Evolutionary conservation across 2,329 filamentous ascomycete species (phyloP), one percentile per base, ranked within the genome.

Genomic region (Alternaria novae-zelandiae): DNA sequence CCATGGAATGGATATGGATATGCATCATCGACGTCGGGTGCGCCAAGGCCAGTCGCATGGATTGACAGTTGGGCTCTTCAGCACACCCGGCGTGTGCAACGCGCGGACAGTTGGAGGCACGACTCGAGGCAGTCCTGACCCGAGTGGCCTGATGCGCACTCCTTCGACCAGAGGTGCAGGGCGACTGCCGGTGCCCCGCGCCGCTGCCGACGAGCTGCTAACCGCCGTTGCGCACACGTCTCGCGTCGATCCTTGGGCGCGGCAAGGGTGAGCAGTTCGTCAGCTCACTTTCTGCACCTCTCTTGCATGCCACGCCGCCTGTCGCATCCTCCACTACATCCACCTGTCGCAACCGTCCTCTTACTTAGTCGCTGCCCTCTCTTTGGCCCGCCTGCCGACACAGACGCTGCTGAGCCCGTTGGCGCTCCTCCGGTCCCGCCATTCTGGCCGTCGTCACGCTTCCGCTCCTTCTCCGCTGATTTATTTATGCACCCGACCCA

Each of bases 181-280:
- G 28, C 49, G 49, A 51, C 60, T 59, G 49, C 55, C 49, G 55
- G 30, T 44, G 49, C 55, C 60, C 60, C 60, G 55, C 55, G 23
- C 55, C 32, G 49, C 59, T 53, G 55, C 32, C 56, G 17, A 44
- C 43, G 28, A 41, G 26, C 26, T 30, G 51, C 59, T 51, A 57
- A 26, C 43, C 44, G 44, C 49, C 30, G 49, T 41, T 41, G 28
- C 30, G 28, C 45, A n/a, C 41, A 13, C 36, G 17, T 57, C 30
- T 61, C 54, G 47, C 47, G 26, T 53, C 47, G 47, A 50, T 51
- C 59, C 41, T 26, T 54, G 36, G 26, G 45, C 26, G 36, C 43
- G 44, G 32, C 36, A 41, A 26, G 28, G 20, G 28, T 36, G 23
- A 7, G 28, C 44, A 30, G 30, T 30, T 43, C 23, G 30, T 47